phyloP scores from a whole-genome alignment of 2,329 filamentous ascomycete genomes.

The Hymenoscyphus repandus region DNA sequence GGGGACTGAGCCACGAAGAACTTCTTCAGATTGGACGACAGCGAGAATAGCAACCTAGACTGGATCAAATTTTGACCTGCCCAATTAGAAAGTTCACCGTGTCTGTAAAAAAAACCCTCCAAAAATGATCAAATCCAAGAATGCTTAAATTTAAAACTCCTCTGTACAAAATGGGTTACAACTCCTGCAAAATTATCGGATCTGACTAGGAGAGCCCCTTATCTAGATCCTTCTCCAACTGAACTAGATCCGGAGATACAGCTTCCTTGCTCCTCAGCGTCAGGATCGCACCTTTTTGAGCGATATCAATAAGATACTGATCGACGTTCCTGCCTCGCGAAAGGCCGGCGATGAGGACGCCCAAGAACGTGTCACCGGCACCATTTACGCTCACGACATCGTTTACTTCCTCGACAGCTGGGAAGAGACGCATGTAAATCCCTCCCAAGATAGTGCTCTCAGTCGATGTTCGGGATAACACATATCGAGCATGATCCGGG shows the following conservation, averaged over 20 bases:
- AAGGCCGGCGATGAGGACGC: conserved; percentile 75
- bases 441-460: conserved; percentile 58
- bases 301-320: conserved; percentile 65
- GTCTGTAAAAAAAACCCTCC: too few species aligned
- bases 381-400: conserved; percentile 89
- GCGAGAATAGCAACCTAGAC: too few species aligned
- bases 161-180: too few species aligned
- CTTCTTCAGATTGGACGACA: too few species aligned
- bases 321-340: conserved; percentile 42
- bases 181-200: too few species aligned
- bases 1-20: too few species aligned
- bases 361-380: conserved; percentile 88
- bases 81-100: too few species aligned
- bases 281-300: conserved; percentile 74
- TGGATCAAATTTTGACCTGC: too few species aligned
- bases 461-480: conserved; percentile 59
- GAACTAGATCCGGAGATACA: conserved; percentile 48
- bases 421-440: conserved; percentile 69
- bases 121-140: too few species aligned
- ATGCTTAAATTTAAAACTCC: too few species aligned
- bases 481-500: conserved; percentile 59
- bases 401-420: conserved; percentile 58
- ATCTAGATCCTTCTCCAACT: conserved; percentile 5
- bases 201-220: too few species aligned
- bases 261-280: conserved; percentile 71